A percentile compares a stretch with the other conserved stretches of the same genome.
These are phyloP conservation scores for Xylaria hypoxylon DNA, from an alignment of 2,329 filamentous ascomycete species.

Conservation along the genomic window DNA sequence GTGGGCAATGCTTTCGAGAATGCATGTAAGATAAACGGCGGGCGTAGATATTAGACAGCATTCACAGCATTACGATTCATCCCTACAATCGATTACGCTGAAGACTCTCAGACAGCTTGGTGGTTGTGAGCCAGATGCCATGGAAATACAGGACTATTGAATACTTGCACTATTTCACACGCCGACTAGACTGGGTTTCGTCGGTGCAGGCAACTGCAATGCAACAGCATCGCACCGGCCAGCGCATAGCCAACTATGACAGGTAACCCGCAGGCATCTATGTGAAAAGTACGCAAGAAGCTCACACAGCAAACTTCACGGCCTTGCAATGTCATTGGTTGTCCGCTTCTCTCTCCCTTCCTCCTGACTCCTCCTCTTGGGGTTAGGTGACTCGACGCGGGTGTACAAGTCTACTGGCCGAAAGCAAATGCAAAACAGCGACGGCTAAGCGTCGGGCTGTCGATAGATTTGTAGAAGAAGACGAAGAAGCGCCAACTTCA, in stretches of 20 bases:
- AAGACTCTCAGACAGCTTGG: not conserved
- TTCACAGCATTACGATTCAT: slow-evolving; percentile 37
- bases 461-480: slow-evolving; percentile 15
- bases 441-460: slow-evolving; percentile 1
- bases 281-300: slow-evolving; percentile 15
- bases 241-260: slow-evolving; percentile 21
- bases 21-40: slow-evolving; percentile 31
- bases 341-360: slow-evolving; percentile 15
- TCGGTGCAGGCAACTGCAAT: slow-evolving; percentile 4
- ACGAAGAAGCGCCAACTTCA: not conserved
- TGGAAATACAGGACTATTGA: slow-evolving; percentile 13
- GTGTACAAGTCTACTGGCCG: slow-evolving; percentile 20
- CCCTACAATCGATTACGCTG: slow-evolving; percentile 13
- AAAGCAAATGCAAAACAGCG: slow-evolving; percentile 22
- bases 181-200: not conserved
- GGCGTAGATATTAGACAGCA: slow-evolving; percentile 39
- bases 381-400: slow-evolving; percentile 20
- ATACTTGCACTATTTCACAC: not conserved
- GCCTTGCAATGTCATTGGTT: slow-evolving; percentile 14
- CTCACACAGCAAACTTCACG: slow-evolving; percentile 13
- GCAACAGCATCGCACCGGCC: slow-evolving; percentile 27
- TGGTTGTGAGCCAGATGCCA: slow-evolving; percentile 4
- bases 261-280: slow-evolving; percentile 2
- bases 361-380: slow-evolving; percentile 7
- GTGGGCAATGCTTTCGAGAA: slow-evolving; percentile 36